Base-by-base conservation (phyloP, 176 grass and related monocot genomes). In the Zoysia japonica region DNA sequence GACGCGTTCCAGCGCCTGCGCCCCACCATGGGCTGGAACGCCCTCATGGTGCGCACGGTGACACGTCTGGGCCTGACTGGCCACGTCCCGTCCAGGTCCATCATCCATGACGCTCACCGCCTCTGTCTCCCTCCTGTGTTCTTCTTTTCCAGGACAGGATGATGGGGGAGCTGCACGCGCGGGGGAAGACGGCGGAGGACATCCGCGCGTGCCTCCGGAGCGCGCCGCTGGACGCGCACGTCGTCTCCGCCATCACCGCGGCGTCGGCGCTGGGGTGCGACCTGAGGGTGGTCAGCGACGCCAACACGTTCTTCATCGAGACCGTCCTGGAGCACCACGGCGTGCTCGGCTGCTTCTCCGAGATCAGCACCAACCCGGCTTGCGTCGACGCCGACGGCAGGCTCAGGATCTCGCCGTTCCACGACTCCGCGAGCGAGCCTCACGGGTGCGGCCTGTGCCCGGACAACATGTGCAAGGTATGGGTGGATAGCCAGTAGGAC, bases 381-480 rank as follows among this genome's bases (percentile, higher is more conserved):
- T 72, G 37, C 39, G 78, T 97, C 28, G 86, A 93, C 51, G 75
- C 83, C 41, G 62, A 89, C 54, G 91, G 91, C 42, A 91, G 81
- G 78, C 88, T 93, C 43, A 82, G 86, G 69, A 93, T 97, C 76
- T 89, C 77, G 20, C 74, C 94, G 74, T 91, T 83, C 80, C 94
- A 97, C 20, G 81, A 91, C 64, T 68, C 87, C 37, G 36, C 65
- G 0, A 8, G 11, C 47, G 80, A 63, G 68, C 80, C 86, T 37
- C 94, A 97, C 67, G 90, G 84, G 13, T 97, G 94, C 79, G 46
- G 36, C 61, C 91, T 93, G 80, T 97, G 91, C 84, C 91, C 94
- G 64, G 86, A 90, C 45, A 89, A 93, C 74, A 93, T 97, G 93
- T 97, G 93, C 86, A 97, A 97, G 90, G 93, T 89, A 75, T 14